These are phyloP conservation scores for Linum trigynum DNA, from an alignment of 345 rosid genomes.

Conservation along the genomic window DNA sequence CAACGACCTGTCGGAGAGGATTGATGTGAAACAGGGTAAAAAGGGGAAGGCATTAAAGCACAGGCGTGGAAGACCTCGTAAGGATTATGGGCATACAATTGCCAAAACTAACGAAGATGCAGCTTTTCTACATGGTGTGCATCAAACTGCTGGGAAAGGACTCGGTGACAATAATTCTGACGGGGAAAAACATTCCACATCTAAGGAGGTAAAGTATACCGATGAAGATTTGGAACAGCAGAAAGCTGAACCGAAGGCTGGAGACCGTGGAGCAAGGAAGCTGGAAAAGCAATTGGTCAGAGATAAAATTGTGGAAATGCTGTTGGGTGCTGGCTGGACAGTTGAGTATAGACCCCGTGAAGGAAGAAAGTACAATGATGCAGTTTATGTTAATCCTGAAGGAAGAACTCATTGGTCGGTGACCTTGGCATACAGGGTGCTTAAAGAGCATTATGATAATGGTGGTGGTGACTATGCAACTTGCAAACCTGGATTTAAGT, in stretches of 20 bases:
- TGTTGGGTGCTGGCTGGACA: conserved; percentile 80
- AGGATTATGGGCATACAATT: background rate
- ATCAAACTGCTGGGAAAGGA: conserved; percentile 10
- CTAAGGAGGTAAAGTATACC: conserved; percentile 15
- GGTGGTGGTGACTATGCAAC: conserved; percentile 25
- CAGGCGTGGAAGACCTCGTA: conserved; percentile 13
- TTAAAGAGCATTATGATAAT: conserved; percentile 43
- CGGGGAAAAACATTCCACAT: conserved; percentile 11
- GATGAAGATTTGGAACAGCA: conserved; percentile 18
- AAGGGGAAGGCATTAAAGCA: conserved; percentile 1
- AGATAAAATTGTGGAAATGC: conserved; percentile 55
- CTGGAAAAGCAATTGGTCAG: conserved; percentile 46
- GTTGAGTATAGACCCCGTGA: conserved; percentile 67
- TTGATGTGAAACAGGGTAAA: background rate
- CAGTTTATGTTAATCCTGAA: conserved; percentile 86
- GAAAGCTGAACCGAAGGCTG: conserved; percentile 14
- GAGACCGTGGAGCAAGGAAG: conserved; percentile 17
- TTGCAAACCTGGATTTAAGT: conserved; percentile 38
- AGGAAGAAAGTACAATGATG: conserved; percentile 50
- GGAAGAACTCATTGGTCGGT: conserved; percentile 96
- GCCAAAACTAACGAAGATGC: background rate
- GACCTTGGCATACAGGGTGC: conserved; percentile 68
- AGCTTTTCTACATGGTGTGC: conserved; percentile 1
- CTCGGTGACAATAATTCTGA: conserved; percentile 13
- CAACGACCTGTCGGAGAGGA: background rate